Percentiles rank a stretch among this genome's conserved stretches.
phyloP scores from a whole-genome alignment of 1,139 yeast species.

The Scheffersomyces segobiensis region DNA sequence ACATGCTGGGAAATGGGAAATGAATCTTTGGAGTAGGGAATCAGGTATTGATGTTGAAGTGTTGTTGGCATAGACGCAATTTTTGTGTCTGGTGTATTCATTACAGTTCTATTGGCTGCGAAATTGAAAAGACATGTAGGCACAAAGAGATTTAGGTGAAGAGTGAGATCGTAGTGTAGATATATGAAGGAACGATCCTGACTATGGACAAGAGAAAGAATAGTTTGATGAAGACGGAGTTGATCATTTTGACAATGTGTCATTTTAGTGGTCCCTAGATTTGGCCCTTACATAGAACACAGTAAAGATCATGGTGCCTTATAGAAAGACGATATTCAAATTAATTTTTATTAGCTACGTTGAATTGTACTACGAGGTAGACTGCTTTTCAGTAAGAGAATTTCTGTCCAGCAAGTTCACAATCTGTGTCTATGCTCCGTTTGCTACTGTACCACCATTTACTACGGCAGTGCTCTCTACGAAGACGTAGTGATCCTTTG shows the following conservation, averaged over 20 bases:
- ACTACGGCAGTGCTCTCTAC: neutral
- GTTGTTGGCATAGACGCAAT: neutral
- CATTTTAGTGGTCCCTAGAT: no score
- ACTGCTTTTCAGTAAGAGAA: no score
- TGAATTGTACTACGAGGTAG: no score
- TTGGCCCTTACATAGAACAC: no score
- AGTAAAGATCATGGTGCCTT: no score
- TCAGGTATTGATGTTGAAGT: neutral
- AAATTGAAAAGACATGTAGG: neutral
- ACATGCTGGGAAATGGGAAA: neutral
- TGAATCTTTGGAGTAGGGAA: neutral
- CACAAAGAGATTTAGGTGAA: neutral
- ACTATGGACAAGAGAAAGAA: neutral
- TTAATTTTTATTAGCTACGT: no score
- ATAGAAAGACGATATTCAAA: no score
- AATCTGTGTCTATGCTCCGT: no score
- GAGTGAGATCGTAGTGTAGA: neutral
- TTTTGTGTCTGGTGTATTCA: neutral
- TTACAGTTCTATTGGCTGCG: neutral
- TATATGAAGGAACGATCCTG: neutral
- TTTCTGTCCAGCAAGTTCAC: no score
- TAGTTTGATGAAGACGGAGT: neutral
- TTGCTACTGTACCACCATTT: no score
- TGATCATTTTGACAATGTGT: no score
- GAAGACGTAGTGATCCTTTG: neutral